Evolutionary conservation across 2,329 filamentous ascomycete genomes (phyloP).

Genomic region (Calonectria montana): DNA sequence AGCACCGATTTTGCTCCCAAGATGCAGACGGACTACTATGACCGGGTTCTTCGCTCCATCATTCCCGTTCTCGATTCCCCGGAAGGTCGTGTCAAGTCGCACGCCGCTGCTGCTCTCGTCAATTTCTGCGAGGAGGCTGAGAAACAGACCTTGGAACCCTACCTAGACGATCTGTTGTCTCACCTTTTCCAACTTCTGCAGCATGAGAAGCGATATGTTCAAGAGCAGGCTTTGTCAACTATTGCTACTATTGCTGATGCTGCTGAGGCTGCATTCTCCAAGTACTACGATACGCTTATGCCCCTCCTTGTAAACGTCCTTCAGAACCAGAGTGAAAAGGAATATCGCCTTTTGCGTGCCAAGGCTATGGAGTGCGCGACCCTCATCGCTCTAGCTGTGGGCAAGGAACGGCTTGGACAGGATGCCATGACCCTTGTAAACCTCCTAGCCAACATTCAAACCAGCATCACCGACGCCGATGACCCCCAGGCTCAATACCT

Average conservation of each 20-base stretch:
- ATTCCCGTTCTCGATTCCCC: slow-evolving; percentile 91
- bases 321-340: slow-evolving; percentile 90
- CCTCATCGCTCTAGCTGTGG: slow-evolving; percentile 93
- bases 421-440: slow-evolving; percentile 91
- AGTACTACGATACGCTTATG: slow-evolving; percentile 97
- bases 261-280: slow-evolving; percentile 91
- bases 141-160: slow-evolving; percentile 90
- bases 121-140: slow-evolving; percentile 99
- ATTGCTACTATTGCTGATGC: slow-evolving; percentile 99
- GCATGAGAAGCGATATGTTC: slow-evolving; percentile 94
- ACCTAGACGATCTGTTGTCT: slow-evolving; percentile 87
- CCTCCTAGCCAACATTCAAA: slow-evolving; percentile 87
- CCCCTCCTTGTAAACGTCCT: slow-evolving; percentile 91
- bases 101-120: slow-evolving; percentile 96
- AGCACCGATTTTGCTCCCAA: slow-evolving; percentile 98
- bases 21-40: slow-evolving; percentile 97
- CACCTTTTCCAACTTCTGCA: slow-evolving; percentile 89
- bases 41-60: slow-evolving; percentile 87
- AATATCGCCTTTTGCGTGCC: slow-evolving; percentile 88
- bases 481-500: slow-evolving; percentile 97
- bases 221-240: slow-evolving; percentile 96
- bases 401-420: slow-evolving; percentile 88
- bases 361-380: slow-evolving; percentile 99
- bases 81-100: slow-evolving; percentile 94
- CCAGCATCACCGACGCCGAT: slow-evolving; percentile 87